Evolutionary conservation across 2,329 filamentous ascomycete species (phyloP), one percentile per base, ranked within the genome.

Genomic region (Tolypocladium paradoxum): DNA sequence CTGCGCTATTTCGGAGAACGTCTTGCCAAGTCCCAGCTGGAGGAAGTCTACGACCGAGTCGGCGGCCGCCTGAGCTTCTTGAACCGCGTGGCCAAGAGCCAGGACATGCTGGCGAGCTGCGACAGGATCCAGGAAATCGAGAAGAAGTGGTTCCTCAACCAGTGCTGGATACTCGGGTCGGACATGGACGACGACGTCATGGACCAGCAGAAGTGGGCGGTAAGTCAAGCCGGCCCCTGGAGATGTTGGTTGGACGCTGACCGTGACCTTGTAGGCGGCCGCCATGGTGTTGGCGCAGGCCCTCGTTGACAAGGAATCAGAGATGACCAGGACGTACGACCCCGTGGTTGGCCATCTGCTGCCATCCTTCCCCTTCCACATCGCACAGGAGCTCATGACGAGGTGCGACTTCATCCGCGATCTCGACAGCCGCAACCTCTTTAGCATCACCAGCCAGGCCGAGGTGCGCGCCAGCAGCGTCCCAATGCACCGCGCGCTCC

Each of bases 171-270:
- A 55, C 76, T 89, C 4, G 85, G 85, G 12, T 72, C 71, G 50
- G 83, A 85, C 56, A 87, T 88, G 85, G 93, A 97, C 61, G 93
- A 97, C 69, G 93, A 99, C 65, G 93, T 96, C 60, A 97, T 97
- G 85, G 90, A 96, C 64, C 88, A 96, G 69, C 90, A 97, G 66
- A 96, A 97, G 68, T 96, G 90, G 76, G 89, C 91, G 47, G 87
- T 90, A 75, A 71, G 84, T 80, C 34, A 38, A 54, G 7, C 16
- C 40, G 37, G 2, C 34, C 20, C 20, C 18, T 33, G 18, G 14
- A 29, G 24, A 18, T 45, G 9, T 33, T 35, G 8, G 8, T 37
- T 36, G 35, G 22, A 14, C 35, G 22, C 20, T 33, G 50, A 31
- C 2, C 22, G 3, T 37, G 22, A 4, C 33, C 22, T 20, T 27